Evolutionary conservation across 2,329 filamentous ascomycete genomes (phyloP).

Genomic region (Alternaria gansuensis): DNA sequence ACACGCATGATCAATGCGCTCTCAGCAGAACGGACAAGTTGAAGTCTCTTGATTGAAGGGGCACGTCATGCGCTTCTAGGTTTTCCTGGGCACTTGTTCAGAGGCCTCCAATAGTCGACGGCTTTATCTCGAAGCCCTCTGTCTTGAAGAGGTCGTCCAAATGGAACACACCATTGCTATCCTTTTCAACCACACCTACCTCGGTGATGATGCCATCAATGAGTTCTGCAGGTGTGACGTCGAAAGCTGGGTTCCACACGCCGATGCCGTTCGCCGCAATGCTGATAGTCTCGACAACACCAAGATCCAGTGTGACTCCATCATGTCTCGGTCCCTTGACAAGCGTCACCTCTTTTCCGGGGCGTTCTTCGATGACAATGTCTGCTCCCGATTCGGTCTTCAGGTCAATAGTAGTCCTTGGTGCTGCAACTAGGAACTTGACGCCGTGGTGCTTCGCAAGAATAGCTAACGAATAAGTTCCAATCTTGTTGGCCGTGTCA

Average conservation of each 20-base stretch:
- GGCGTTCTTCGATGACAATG: slow-evolving; percentile 91
- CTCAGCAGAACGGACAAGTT: slow-evolving; percentile 4
- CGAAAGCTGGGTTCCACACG: slow-evolving; percentile 97
- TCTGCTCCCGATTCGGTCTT: slow-evolving; percentile 77
- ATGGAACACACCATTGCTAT: slow-evolving; percentile 72
- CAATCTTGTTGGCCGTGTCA: slow-evolving; percentile 98
- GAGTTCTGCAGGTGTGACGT: slow-evolving; percentile 86
- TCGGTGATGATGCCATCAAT: slow-evolving; percentile 97
- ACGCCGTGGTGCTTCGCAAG: slow-evolving; percentile 86
- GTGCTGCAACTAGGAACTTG: slow-evolving; percentile 94
- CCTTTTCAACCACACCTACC: slow-evolving; percentile 84
- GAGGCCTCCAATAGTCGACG: slow-evolving; percentile 47
- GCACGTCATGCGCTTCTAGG: neutral
- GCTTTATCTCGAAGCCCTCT: slow-evolving; percentile 35
- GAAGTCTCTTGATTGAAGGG: neutral
- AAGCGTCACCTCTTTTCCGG: slow-evolving; percentile 81
- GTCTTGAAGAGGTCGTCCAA: slow-evolving; percentile 57
- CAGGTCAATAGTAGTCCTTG: slow-evolving; percentile 92
- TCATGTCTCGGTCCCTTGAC: slow-evolving; percentile 77
- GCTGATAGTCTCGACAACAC: slow-evolving; percentile 73
- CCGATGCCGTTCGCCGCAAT: slow-evolving; percentile 79
- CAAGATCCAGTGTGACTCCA: slow-evolving; percentile 70
- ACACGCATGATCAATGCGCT: neutral
- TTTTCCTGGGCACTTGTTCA: slow-evolving; percentile 19
- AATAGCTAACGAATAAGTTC: slow-evolving; percentile 93